A percentile compares a stretch with the other conserved stretches of the same genome.
Conservation (phyloP, 371 early-diverging fungal genomes). For the Circinella minor region DNA sequence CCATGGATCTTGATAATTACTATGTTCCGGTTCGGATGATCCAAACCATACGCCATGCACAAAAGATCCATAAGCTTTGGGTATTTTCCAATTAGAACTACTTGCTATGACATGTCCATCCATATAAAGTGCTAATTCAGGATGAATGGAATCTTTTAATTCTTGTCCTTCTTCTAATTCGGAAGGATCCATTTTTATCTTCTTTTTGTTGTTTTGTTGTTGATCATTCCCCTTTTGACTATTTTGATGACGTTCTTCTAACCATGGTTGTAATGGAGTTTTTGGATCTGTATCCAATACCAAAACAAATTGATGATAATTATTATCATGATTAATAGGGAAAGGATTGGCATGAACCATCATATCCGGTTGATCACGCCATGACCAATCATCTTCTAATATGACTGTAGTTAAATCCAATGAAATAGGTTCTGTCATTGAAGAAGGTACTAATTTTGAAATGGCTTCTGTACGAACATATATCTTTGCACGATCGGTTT, state of each 20-base stretch:
- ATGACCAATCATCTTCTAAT: conserved; percentile 32
- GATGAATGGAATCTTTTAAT: conserved; percentile 9
- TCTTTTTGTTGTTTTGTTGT: no score
- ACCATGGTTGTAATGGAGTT: not conserved
- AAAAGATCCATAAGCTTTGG: conserved; percentile 20
- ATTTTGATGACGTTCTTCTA: not conserved
- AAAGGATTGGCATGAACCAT: conserved; percentile 29
- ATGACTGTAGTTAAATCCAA: conserved; percentile 30
- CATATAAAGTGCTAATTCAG: conserved; percentile 38
- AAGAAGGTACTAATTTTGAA: not conserved
- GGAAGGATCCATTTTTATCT: no score
- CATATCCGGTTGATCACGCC: conserved; percentile 20
- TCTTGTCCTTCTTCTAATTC: not conserved
- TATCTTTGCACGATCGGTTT: conserved; percentile 42
- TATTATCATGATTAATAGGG: conserved; percentile 31
- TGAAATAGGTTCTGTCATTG: conserved; percentile 15
- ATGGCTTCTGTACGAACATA: conserved; percentile 34
- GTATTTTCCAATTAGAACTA: conserved; percentile 30
- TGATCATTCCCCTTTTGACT: not conserved
- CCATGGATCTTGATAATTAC: conserved; percentile 50
- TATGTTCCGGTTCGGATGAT: conserved; percentile 44
- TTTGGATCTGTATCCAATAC: conserved; percentile 20
- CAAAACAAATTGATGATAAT: conserved; percentile 45
- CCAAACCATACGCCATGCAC: conserved; percentile 55
- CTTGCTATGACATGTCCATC: conserved; percentile 45